Base-by-base conservation (phyloP, 83 land plant genomes). In the Diphasiastrum complanatum region DNA sequence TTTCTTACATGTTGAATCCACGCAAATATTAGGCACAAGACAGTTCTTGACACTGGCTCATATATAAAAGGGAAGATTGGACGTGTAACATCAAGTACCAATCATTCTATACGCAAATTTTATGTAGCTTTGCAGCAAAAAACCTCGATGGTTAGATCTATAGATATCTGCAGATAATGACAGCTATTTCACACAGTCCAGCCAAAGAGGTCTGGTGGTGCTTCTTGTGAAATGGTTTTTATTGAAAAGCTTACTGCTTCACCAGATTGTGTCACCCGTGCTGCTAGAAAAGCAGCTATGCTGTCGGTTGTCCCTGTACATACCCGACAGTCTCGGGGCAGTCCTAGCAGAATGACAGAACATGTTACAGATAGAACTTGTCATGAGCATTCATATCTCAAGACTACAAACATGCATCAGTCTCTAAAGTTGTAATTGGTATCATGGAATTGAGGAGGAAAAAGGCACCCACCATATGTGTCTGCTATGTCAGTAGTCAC, bases 301-400 rank as follows among this genome's bases (percentile, higher is more conserved):
- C 86, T 83, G 70, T 83, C 86, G 2, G 86, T 83, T 41, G 86
- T 83, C 52, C 86, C 86, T 10, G 86, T 73, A 66, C 83, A 83
- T 12, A 79, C 77, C 51, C 59, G 33, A 54, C 86, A 83, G 35
- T 76, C 78, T 28, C 65, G 52, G 26, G 72, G 56, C 46, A 83
- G 73, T 37, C 86, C 86, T 83, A 66, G 8, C 6, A 48, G 30
- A 10, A 46, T 12, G 4, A 24, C 60, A 55, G 16, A 6, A 27
- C 8, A 5, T 6, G 11, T 14, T 49, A 12, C 8, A 20, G 19
- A 49, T 49, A 10, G 22, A 14, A 19, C 22, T 5, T 5, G 11
- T 8, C 11, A n/a, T n/a, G n/a, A n/a, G n/a, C n/a, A n/a, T n/a
- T n/a, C 16, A 16, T 40, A 8, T 16, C 16, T 40, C 12, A 16